phyloP scores from a whole-genome alignment of 129 eudicot genomes.

The Pseudognaphalium luteoalbum region DNA sequence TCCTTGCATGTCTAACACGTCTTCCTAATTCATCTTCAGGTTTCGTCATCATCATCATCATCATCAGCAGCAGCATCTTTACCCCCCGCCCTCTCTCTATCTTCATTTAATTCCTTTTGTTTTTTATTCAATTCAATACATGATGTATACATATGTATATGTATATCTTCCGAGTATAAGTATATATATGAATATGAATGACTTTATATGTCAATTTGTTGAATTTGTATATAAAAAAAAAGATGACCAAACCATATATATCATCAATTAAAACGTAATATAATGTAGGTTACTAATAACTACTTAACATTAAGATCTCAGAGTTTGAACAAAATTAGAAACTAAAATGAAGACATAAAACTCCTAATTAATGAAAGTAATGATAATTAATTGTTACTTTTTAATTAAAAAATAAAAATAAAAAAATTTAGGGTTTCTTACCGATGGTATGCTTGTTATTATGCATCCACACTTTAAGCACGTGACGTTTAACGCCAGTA shows the following conservation, averaged over 20 bases:
- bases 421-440: slow-evolving; percentile 59
- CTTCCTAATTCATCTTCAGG: slow-evolving; percentile 31
- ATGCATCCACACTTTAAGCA: slow-evolving; percentile 93
- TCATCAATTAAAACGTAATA: background rate
- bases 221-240: too few species aligned
- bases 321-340: background rate
- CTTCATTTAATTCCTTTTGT: slow-evolving; percentile 26
- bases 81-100: background rate
- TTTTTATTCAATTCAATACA: background rate
- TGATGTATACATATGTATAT: background rate
- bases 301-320: background rate
- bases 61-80: too few species aligned
- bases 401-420: background rate
- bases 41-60: slow-evolving; percentile 18
- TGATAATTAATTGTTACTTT: too few species aligned
- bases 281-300: background rate
- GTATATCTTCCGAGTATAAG: background rate
- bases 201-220: background rate
- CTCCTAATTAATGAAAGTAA: background rate
- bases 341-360: background rate
- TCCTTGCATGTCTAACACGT: slow-evolving; percentile 45
- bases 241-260: too few species aligned
- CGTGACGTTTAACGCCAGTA: slow-evolving; percentile 65
- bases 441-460: slow-evolving; percentile 84
- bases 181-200: too few species aligned